These are phyloP conservation scores for Rubroboletus satanas DNA, from an alignment of 768 basidiomycete species.

Conservation along the genomic window DNA sequence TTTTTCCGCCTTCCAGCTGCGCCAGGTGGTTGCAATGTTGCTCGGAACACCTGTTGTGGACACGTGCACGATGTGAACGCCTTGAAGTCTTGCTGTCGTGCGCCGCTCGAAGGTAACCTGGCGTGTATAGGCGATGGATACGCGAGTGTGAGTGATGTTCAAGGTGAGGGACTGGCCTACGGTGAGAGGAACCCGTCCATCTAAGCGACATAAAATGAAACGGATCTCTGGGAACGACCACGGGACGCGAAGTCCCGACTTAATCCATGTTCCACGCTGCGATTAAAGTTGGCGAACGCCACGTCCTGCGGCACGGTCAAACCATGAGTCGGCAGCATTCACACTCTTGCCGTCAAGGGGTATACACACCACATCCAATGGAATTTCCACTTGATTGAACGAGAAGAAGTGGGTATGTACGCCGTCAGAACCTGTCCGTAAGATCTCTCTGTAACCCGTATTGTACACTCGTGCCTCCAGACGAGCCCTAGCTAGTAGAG, in stretches of 20 bases:
- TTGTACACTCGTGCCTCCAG: not conserved
- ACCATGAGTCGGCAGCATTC: not conserved
- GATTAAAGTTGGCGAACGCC: not conserved
- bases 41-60: not conserved
- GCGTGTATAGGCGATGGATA: not conserved
- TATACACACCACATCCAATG: not conserved
- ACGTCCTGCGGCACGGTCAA: not conserved
- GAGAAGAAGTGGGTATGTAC: not conserved
- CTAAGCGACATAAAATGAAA: not conserved
- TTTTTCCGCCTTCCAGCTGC: not conserved
- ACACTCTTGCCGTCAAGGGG: not conserved
- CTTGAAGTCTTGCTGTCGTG: not conserved
- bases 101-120: not conserved
- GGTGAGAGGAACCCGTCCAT: not conserved
- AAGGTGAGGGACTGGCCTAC: not conserved
- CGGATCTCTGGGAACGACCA: not conserved
- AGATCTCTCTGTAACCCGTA: not conserved
- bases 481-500: not conserved
- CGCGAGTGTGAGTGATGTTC: not conserved
- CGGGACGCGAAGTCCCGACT: not conserved
- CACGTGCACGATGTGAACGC: conserved; percentile 6
- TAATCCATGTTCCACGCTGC: conserved; percentile 3
- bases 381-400: not conserved
- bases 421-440: conserved; percentile 1
- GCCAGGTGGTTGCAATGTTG: not conserved